Base-by-base conservation (phyloP, 768 basidiomycete species). In the Naganishia vishniacii region DNA sequence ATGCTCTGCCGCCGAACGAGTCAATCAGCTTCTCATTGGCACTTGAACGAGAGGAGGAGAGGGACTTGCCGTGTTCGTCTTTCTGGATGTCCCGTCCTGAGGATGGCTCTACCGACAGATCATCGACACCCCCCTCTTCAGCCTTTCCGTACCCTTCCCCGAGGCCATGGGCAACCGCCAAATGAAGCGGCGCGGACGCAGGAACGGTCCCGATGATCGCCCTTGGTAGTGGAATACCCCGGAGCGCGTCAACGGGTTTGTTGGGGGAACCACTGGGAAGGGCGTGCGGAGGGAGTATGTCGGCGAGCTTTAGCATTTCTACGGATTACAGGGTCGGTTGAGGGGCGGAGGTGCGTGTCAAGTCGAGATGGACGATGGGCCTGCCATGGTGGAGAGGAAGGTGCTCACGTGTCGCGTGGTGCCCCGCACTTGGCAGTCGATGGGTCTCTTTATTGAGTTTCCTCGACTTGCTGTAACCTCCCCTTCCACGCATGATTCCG, bases 261-360 rank as follows among this genome's bases (percentile, higher is more conserved):
- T 32, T 44, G 40, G 42, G 7, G 1, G 5, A 5, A 28, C n/a
- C 34, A n/a, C n/a, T n/a, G n/a, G n/a, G n/a, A n/a, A n/a, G 16
- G 40, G 59, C 16, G 28, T 18, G 25, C n/a, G 45, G 45, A 3
- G 59, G 31, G 15, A 45, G 31, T 25, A 74, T 34, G 64, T 65
- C 23, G 70, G 72, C 16, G 70, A 68, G 16, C 63, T 70, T 42
- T 68, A 70, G n/a, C 73, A 74, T 34, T 70, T 73, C 18, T 66
- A 69, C 23, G 34, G 15, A 7, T 37, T 15, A 37, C 34, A 37
- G 7, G 34, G 34, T n/a, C n/a, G n/a, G n/a, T n/a, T n/a, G n/a
- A n/a, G n/a, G n/a, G n/a, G n/a, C n/a, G n/a, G n/a, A n/a, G n/a
- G n/a, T n/a, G n/a, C n/a, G n/a, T n/a, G n/a, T n/a, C n/a, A n/a